Base-by-base conservation (phyloP, 345 rosid species). In the Brassica carinata region DNA sequence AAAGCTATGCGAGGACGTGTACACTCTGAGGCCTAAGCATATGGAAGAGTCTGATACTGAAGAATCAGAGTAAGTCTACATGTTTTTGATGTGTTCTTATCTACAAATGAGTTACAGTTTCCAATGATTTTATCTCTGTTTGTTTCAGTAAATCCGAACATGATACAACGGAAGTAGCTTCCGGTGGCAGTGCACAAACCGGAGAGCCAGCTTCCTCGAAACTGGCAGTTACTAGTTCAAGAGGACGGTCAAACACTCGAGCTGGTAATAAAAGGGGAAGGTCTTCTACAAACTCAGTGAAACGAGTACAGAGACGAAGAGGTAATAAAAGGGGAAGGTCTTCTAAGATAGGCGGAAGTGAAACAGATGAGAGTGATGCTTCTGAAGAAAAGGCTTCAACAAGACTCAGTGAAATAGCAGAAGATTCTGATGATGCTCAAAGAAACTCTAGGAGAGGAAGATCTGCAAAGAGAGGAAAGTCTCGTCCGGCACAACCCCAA, bases 1-100 rank as follows among this genome's bases (percentile, higher is more conserved):
- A 64, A 89, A 86, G 80, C 65, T 90, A 84, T 79, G 73, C n/a
- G 97, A 93, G 84, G 91, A 87, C 38, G 36, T 77, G 2, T 90
- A 93, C 81, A 85, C 75, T 83, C 83, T 93, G 89, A 88, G 87
- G 87, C 88, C 87, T 51, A 62, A 62, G 65, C 73, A 78, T 27
- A 66, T 85, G 77, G 89, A 87, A 55, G 86, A 82, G 79, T 80
- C 73, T 19, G 75, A 75, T 67, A 61, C 77, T 68, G 84, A 83
- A 31, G 87, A 84, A 65, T 59, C 84, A 43, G 84, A 84, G 93
- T 92, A 51, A 87, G 89, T 69, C 77, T 26, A 45, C 64, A 71
- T 11, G 17, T 58, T 55, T 45, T 64, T 34, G 13, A 53, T 69
- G 27, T 62, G 27, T 53, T 19, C 14, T 2, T 9, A 4, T 40